Percentiles rank a stretch among this genome's conserved stretches.
These are phyloP conservation scores for Nissolia schottii DNA, from an alignment of 306 rosid species.

Conservation along the genomic window DNA sequence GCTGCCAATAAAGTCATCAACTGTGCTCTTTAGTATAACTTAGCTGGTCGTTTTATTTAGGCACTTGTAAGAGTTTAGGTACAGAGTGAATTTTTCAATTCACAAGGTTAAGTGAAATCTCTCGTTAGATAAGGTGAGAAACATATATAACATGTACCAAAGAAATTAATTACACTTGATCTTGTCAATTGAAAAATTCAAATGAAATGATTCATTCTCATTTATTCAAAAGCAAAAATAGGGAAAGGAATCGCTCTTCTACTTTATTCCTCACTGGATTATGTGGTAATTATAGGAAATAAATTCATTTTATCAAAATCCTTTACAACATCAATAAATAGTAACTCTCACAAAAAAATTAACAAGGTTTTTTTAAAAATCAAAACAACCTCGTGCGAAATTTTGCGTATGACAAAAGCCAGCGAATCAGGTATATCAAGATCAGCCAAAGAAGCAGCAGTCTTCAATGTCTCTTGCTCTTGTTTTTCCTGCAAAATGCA, in stretches of 20 bases:
- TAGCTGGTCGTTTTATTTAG: not conserved
- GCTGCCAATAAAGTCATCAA: conserved; percentile 38
- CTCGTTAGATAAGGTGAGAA: too few relatives aligned
- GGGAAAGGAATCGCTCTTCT: conserved; percentile 12
- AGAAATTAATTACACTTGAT: too few relatives aligned
- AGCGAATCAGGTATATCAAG: conserved; percentile 52
- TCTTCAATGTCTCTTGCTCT: conserved; percentile 41
- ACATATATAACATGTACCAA: too few relatives aligned
- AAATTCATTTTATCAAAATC: conserved; percentile 8
- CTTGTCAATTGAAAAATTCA: too few relatives aligned
- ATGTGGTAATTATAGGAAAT: not conserved
- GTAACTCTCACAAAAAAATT: conserved; percentile 22
- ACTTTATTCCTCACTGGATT: not conserved
- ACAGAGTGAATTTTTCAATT: too few relatives aligned
- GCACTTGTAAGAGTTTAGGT: too few relatives aligned
- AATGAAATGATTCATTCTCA: too few relatives aligned
- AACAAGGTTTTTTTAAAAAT: not conserved
- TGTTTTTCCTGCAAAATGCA: conserved; percentile 44
- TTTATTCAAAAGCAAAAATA: not conserved
- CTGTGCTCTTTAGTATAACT: not conserved
- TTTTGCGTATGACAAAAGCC: conserved; percentile 62
- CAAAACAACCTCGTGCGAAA: conserved; percentile 59
- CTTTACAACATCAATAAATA: not conserved
- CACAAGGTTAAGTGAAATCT: too few relatives aligned
- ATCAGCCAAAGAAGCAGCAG: conserved; percentile 33